Evolutionary conservation across 306 rosid species (phyloP), one percentile per base, ranked within the genome.

Genomic region (Vigna hirtella): DNA sequence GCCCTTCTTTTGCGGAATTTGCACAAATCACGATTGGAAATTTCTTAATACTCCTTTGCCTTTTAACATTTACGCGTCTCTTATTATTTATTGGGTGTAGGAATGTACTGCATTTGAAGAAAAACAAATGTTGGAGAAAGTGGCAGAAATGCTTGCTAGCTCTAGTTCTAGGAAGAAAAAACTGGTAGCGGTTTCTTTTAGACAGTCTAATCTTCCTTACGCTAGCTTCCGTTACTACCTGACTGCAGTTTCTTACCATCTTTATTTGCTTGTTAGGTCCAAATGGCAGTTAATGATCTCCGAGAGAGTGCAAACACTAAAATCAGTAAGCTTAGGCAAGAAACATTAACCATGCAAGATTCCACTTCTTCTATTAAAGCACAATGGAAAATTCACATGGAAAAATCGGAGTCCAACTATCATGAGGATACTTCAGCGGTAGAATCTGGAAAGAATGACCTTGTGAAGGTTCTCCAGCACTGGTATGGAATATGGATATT

Each of bases 31-130:
- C 9, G 63, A 76, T 59, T 61, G 11, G 58, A 30, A 74, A 7
- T 24, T 61, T 51, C 32, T 62, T 58, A 5, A 34, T 17, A 45
- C 50, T 43, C 13, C 2, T 22, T 38, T 81, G 15, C 4, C 57
- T 32, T 48, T 49, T 57, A 50, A 58, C 62, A 62, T 67, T 17
- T 59, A 36, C 52, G 17, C 61, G 10, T 81, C n/a, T 81, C n/a
- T 61, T 28, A 63, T 61, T 53, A 34, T 24, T 17, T 59, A 53
- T 32, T 47, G 30, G 61, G 13, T 89, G 53, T 74, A 96, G 99
- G 98, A 90, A 84, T 96, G 98, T 70, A 93, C 99, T 84, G 97
- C 97, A 66, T 76, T 83, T 69, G 99, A 96, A 87, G 98, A 93
- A 85, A 93, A 84, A 57, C 94, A 96, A 77, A 73, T 96, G 57